A percentile compares a stretch with the other conserved stretches of the same genome.
These are phyloP conservation scores for Ophiosphaerella herpotricha DNA, from an alignment of 2,329 filamentous ascomycete species.

Conservation along the genomic window DNA sequence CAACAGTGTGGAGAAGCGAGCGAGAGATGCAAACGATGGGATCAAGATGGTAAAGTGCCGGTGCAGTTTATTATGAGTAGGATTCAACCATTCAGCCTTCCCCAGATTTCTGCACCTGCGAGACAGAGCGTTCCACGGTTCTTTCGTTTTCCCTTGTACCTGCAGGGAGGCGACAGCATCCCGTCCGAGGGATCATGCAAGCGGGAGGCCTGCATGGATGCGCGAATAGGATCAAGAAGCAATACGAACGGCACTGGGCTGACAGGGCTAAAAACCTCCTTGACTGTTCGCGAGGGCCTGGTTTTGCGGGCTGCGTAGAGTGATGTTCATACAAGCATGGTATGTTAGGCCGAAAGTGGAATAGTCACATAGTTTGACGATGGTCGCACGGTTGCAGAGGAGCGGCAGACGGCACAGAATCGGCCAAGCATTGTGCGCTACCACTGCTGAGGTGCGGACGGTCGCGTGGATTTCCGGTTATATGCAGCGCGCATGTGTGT, in stretches of 20 bases:
- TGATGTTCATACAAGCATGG: conserved; percentile 2
- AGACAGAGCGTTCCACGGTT: conserved; percentile 15
- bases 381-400: conserved; percentile 7
- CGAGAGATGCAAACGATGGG: conserved; percentile 5
- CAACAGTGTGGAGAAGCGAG: conserved; percentile 7
- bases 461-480: conserved; percentile 5
- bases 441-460: conserved; percentile 1
- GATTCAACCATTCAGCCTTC: conserved; percentile 16
- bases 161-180: conserved; percentile 14
- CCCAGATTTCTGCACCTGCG: conserved; percentile 25
- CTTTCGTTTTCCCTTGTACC: conserved; percentile 16
- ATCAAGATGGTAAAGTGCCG: conserved; percentile 9
- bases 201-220: conserved; percentile 6
- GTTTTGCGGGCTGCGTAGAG: not conserved
- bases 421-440: conserved; percentile 6
- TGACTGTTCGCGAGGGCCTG: too few relatives aligned
- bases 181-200: conserved; percentile 15
- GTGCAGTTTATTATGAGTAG: conserved; percentile 11
- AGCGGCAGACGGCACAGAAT: conserved; percentile 3
- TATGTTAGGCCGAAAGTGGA: conserved; percentile 2
- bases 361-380: conserved; percentile 3
- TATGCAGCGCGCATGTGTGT: conserved; percentile 13
- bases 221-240: not conserved
- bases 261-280: conserved; percentile 12
- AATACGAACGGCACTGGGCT: not conserved